Base-by-base conservation (phyloP, 306 rosid species). In the Cicer chorassanicum region DNA sequence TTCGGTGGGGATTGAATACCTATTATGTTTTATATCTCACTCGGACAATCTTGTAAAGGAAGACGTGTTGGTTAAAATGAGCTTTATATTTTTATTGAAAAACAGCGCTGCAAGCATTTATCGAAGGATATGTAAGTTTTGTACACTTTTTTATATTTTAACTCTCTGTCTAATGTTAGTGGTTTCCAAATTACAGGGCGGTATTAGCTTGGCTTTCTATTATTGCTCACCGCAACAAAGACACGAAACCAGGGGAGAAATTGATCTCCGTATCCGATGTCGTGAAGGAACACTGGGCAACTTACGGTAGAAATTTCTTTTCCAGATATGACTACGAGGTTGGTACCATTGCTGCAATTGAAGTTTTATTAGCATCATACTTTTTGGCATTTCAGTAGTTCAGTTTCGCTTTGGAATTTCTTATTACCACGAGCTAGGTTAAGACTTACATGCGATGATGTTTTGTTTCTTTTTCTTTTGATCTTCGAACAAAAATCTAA, bases 171-270 rank as follows among this genome's bases (percentile, higher is more conserved):
- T 73, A 57, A 21, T 79, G 54, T 76, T 9, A 48, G 71, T 42
- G 72, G 53, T 56, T 70, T 79, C 42, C 42, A 19, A 19, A 68
- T 79, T 77, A 62, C 82, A 95, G 99, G 99, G 98, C 99, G 65
- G 98, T 95, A 46, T 86, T 92, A 84, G 98, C 98, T 74, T 95
- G 99, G 98, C 96, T 95, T 80, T 95, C 98, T 38, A 92, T 95
- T 50, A 77, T 92, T 77, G 98, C 98, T 60, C 78, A 86, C 80
- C 86, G 80, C 70, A 95, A 95, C 90, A 90, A 89, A 79, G 97
- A 87, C 90, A 92, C 84, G 85, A 92, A 89, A 76, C 59, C 82
- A 1, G 97, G 93, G 72, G 92, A 92, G 82, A 89, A 89, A 81
- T 82, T 92, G 87, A 76, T 89, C 73, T 92, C 97, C n/a, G 97